Base-by-base conservation (phyloP, 768 basidiomycete species). In the Nevesoporus exiguus region DNA sequence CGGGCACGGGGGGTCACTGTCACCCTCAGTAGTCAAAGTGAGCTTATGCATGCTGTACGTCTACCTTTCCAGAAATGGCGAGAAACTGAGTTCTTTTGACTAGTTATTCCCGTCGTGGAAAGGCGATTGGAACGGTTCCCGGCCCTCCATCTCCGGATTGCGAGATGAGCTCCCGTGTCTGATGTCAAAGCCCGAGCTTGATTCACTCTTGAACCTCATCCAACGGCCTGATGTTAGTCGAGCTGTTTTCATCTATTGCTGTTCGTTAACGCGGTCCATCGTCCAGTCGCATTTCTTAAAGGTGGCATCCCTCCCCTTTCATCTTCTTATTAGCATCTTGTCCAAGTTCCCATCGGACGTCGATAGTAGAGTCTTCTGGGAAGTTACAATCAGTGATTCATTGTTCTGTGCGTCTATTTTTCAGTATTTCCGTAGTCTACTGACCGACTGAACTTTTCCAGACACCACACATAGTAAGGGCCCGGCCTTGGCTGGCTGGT, bases 1-100 rank as follows among this genome's bases (percentile, higher is more conserved):
- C 77, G 91, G 41, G 89, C 90, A 7, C 80, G 91, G 10, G 89
- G 89, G 24, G 91, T 93, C 31, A 93, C 90, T 11, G 78, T 93
- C 41, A 93, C 91, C 3, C 76, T 86, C 53, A 88, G 86, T 58
- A 81, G 80, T 17, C 88, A 92, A 66, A 85, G 84, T 60, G 90
- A 92, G 61, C 76, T 93, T 25, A 91, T 92, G 91, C 73, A 78
- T 52, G 85, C 90, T 59, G 88, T 90, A 64, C 21, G 65, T 53
- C 22, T 43, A 44, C 47, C 37, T 52, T 31, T 24, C 27, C 1
- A n/a, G 11, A 44, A 39, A 36, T 14, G 36, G 19, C 14, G 8
- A n/a, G 25, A 39, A 31, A 24, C 44, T 66, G 25, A 57, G 7
- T 14, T 22, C 9, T 51, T 41, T 37, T 14, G 51, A n/a, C 17